phyloP scores from a whole-genome alignment of 2,329 filamentous ascomycete species.

The Huntiella abstrusa region DNA sequence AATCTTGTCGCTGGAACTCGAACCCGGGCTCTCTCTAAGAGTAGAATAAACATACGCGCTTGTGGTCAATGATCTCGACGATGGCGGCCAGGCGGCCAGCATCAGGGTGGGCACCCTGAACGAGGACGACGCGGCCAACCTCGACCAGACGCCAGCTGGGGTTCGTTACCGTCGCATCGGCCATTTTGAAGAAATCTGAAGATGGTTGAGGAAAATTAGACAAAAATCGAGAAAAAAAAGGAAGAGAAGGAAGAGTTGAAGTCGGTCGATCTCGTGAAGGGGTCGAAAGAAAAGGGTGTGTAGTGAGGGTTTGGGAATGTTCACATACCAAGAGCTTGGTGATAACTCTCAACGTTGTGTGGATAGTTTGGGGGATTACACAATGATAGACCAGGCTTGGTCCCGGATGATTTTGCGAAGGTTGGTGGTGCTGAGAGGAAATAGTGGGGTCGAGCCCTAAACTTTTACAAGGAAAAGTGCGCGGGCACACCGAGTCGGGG shows the following conservation, averaged over 20 bases:
- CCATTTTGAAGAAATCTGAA: conserved; percentile 39
- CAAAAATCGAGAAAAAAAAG: conserved; percentile 12
- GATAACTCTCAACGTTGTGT: conserved; percentile 12
- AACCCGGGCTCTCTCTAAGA: background rate
- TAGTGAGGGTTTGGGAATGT: conserved; percentile 10
- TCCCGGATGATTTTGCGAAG: conserved; percentile 11
- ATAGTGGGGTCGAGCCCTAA: conserved; percentile 11
- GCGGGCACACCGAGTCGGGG: conserved; percentile 5
- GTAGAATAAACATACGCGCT: conserved; percentile 62
- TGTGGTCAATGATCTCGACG: conserved; percentile 99
- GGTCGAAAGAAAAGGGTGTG: conserved; percentile 2
- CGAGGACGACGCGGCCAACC: conserved; percentile 91
- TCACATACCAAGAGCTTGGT: conserved; percentile 13
- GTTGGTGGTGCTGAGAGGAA: conserved; percentile 9
- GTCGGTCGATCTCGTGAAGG: conserved; percentile 5
- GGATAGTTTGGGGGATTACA: conserved; percentile 11
- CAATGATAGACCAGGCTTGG: conserved; percentile 12
- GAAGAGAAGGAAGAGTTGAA: conserved; percentile 13
- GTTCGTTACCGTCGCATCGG: conserved; percentile 63
- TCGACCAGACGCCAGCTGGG: conserved; percentile 91
- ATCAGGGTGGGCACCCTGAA: conserved; percentile 61
- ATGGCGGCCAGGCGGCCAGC: conserved; percentile 78
- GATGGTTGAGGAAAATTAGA: conserved; percentile 14
- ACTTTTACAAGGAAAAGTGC: conserved; percentile 9
- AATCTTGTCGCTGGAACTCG: conserved; percentile 6